phyloP scores from a whole-genome alignment of 2,329 filamentous ascomycete genomes.

The Fusarium sacchari region DNA sequence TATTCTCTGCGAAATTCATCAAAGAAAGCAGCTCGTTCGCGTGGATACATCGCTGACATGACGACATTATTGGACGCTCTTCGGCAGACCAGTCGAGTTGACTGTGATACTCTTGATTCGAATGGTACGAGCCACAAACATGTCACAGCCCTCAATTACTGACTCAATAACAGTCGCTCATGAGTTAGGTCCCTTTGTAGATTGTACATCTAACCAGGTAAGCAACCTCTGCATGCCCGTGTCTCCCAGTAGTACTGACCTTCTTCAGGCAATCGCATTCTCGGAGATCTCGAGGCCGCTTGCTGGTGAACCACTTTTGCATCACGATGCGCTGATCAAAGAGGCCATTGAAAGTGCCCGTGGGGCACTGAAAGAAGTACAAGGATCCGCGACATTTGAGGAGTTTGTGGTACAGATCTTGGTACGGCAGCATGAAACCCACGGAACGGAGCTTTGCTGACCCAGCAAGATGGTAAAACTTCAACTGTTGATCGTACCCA shows the following conservation, averaged over 20 bases:
- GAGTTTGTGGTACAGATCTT: conserved; percentile 67
- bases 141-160: neutral
- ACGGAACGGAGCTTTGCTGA: neutral
- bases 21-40: neutral
- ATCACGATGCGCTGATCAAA: conserved; percentile 45
- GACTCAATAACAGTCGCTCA: conserved; percentile 43
- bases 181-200: conserved; percentile 48
- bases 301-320: conserved; percentile 28
- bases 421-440: conserved; percentile 45
- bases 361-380: conserved; percentile 24
- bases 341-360: conserved; percentile 42
- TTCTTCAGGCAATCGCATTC: conserved; percentile 48
- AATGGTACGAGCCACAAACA: conserved; percentile 38
- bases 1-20: neutral
- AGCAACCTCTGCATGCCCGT: no score
- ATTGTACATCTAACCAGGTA: conserved; percentile 52
- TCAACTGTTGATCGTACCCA: conserved; percentile 59
- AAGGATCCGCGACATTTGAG: conserved; percentile 43
- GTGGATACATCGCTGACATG: conserved; percentile 26
- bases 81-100: conserved; percentile 44
- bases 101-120: conserved; percentile 51
- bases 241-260: neutral
- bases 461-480: conserved; percentile 63
- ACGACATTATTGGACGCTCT: conserved; percentile 42
- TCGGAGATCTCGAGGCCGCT: conserved; percentile 45